Evolutionary conservation across 108 stramenopile species (phyloP).

Genomic region (Skeletonema costatum): DNA sequence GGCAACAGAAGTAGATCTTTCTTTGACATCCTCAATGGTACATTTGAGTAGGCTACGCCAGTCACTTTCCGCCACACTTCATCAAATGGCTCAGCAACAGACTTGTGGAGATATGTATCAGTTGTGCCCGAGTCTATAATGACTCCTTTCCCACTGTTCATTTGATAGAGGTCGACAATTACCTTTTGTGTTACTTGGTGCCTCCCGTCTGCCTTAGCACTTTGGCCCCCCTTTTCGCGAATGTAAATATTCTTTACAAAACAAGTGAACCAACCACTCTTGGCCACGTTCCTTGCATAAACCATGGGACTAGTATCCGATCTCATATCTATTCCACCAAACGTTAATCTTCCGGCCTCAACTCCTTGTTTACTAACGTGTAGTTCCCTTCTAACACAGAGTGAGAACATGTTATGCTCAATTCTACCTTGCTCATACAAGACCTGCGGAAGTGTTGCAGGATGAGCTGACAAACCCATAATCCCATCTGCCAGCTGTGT

Average conservation of each 20-base stretch:
- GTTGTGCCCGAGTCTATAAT: slow-evolving; percentile 97
- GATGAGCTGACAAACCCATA: slow-evolving; percentile 83
- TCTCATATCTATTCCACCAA: slow-evolving; percentile 29
- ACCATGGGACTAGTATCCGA: slow-evolving; percentile 50
- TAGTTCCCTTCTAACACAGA: slow-evolving; percentile 60
- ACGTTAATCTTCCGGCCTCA: slow-evolving; percentile 54
- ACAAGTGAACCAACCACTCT: slow-evolving; percentile 65
- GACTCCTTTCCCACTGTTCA: slow-evolving; percentile 88
- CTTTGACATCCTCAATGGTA: slow-evolving; percentile 42
- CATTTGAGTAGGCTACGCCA: slow-evolving; percentile 32
- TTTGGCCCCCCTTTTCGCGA: slow-evolving; percentile 50
- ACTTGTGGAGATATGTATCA: slow-evolving; percentile 88
- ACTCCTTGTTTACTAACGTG: slow-evolving; percentile 46
- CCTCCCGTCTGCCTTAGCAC: slow-evolving; percentile 18
- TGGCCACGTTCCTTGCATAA: slow-evolving; percentile 48
- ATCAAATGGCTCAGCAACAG: slow-evolving; percentile 56
- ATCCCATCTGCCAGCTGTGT: slow-evolving; percentile 96
- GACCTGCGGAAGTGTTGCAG: slow-evolving; percentile 47
- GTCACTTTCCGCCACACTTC: slow-evolving; percentile 63
- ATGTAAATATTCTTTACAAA: slow-evolving; percentile 56
- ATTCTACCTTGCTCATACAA: slow-evolving; percentile 60
- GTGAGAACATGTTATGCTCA: slow-evolving; percentile 61
- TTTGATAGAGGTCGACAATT: slow-evolving; percentile 18
- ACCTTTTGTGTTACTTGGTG: slow-evolving; percentile 17
- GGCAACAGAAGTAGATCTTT: slow-evolving; percentile 62